These are phyloP conservation scores for Epithele typhae DNA, from an alignment of 768 basidiomycete genomes.

Conservation along the genomic window DNA sequence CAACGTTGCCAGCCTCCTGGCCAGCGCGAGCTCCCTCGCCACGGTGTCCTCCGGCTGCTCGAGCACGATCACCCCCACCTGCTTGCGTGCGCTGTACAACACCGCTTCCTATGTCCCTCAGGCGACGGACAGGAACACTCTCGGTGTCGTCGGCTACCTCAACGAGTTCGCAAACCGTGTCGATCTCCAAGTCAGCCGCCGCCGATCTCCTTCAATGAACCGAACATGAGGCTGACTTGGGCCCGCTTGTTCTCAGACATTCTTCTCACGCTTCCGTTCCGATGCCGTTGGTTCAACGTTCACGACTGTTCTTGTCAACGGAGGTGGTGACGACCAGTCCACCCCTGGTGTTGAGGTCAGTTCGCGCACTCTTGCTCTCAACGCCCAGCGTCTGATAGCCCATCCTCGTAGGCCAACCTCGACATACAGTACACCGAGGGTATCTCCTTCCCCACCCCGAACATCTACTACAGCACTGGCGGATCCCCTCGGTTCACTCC, in stretches of 20 bases:
- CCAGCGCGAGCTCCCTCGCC: slow-evolving; percentile 15
- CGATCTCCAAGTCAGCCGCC: slow-evolving; percentile 40
- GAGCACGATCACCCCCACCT: slow-evolving; percentile 29
- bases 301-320: slow-evolving; percentile 25
- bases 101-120: slow-evolving; percentile 27
- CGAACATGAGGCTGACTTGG: no score
- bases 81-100: slow-evolving; percentile 32
- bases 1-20: slow-evolving; percentile 14
- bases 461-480: slow-evolving; percentile 55
- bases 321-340: slow-evolving; percentile 41
- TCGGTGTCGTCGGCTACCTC: slow-evolving; percentile 46
- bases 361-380: not conserved
- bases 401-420: slow-evolving; percentile 28
- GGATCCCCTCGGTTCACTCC: slow-evolving; percentile 59
- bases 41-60: slow-evolving; percentile 42
- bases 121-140: slow-evolving; percentile 24
- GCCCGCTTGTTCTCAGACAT: no score
- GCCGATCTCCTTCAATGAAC: no score
- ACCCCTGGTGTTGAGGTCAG: slow-evolving; percentile 39
- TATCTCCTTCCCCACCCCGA: slow-evolving; percentile 48
- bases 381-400: no score
- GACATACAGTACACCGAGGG: slow-evolving; percentile 33
- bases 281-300: slow-evolving; percentile 37
- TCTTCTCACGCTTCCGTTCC: slow-evolving; percentile 46
- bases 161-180: slow-evolving; percentile 52